A percentile compares a stretch with the other conserved stretches of the same genome.
phyloP scores from a whole-genome alignment of 371 early-diverging fungal species.

The Ecytonucleospora hepatopenaei region DNA sequence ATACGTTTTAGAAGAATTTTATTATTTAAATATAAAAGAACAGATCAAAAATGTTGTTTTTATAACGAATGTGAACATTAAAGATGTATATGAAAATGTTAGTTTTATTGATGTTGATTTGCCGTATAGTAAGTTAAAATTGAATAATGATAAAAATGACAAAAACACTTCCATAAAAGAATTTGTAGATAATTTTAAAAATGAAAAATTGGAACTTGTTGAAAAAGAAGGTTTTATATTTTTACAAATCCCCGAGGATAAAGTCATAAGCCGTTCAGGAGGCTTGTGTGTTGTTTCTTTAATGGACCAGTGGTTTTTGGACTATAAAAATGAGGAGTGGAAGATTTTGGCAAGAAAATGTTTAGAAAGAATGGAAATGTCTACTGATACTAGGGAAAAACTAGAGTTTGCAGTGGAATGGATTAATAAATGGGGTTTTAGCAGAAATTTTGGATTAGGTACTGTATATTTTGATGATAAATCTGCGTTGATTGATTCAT shows the following conservation, averaged over 20 bases:
- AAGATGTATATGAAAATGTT: too few relatives aligned
- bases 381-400: conserved; percentile 72
- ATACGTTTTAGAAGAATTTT: conserved; percentile 20
- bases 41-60: conserved; percentile 9
- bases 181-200: neutral
- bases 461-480: conserved; percentile 88
- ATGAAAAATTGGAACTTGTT: conserved; percentile 5
- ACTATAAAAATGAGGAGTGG: conserved; percentile 89
- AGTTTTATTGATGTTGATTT: too few relatives aligned
- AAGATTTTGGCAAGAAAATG: conserved; percentile 61
- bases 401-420: conserved; percentile 78
- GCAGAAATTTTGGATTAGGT: conserved; percentile 88
- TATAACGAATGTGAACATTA: too few relatives aligned
- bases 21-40: conserved; percentile 17
- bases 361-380: conserved; percentile 70
- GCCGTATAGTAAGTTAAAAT: too few relatives aligned
- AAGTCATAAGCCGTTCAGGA: conserved; percentile 83
- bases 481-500: conserved; percentile 85
- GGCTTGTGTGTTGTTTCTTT: conserved; percentile 93
- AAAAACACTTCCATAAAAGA: too few relatives aligned
- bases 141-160: neutral
- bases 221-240: conserved; percentile 31
- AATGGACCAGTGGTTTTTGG: conserved; percentile 96
- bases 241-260: conserved; percentile 78
- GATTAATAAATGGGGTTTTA: conserved; percentile 97